Conservation (phyloP, 225 moss, liverwort and hornwort species). For the Climacium dendroides region DNA sequence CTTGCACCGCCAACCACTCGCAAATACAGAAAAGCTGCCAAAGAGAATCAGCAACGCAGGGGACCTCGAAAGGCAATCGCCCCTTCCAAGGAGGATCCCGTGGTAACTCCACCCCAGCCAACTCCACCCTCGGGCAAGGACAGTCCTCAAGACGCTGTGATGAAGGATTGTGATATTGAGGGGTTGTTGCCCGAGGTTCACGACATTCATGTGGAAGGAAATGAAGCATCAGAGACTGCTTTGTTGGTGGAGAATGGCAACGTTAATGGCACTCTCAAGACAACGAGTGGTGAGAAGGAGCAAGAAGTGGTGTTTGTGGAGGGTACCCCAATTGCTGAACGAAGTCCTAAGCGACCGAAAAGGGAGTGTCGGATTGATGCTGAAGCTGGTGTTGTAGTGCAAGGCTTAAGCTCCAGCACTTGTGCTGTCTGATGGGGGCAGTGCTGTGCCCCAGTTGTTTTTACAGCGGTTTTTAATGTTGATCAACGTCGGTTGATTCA, state of each 20-base stretch:
- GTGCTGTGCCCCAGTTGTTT: background rate
- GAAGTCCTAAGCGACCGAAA: constrained; percentile 43
- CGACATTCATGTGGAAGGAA: background rate
- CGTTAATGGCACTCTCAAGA: background rate
- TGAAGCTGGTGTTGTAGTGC: background rate
- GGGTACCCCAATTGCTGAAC: background rate
- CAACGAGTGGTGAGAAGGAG: background rate
- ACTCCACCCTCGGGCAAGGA: background rate
- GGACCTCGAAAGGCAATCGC: background rate
- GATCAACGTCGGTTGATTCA: background rate
- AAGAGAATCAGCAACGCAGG: background rate
- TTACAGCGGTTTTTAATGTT: too few relatives aligned
- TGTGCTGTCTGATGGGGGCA: background rate
- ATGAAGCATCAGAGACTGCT: background rate
- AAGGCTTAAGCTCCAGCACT: background rate
- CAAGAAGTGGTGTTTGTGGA: background rate
- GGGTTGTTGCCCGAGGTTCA: background rate
- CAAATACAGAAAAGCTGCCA: background rate
- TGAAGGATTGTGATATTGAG: constrained; percentile 8
- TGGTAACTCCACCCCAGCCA: background rate
- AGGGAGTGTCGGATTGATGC: constrained; percentile 34
- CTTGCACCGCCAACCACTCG: background rate
- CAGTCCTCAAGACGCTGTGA: background rate
- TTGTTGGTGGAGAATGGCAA: background rate
- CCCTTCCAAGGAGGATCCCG: constrained; percentile 9